Conservation (phyloP, 2,329 filamentous ascomycete genomes). For the Ceratocystis variospora region DNA sequence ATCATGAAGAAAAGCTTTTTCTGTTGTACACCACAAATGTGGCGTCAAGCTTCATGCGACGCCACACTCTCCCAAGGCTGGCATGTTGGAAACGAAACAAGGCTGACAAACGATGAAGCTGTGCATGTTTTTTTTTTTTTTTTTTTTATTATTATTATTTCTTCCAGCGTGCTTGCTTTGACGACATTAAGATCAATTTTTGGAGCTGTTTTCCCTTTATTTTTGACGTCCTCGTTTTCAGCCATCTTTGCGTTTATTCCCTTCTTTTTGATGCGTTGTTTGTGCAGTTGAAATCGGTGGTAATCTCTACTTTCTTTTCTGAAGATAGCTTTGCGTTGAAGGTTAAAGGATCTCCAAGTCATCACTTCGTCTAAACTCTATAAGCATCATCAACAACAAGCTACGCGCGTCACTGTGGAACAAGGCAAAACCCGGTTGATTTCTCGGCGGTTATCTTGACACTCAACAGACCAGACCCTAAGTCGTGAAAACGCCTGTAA, state of each 20-base stretch:
- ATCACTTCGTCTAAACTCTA: background rate
- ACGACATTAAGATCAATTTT: background rate
- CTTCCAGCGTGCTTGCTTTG: background rate
- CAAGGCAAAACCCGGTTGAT: no score
- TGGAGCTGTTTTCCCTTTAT: background rate
- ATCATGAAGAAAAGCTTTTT: background rate
- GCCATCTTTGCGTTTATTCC: background rate
- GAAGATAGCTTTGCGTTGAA: background rate
- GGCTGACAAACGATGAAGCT: conserved; percentile 5
- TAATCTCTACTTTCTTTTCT: background rate
- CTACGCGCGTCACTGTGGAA: background rate
- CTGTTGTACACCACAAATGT: background rate
- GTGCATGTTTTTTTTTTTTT: background rate
- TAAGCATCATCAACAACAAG: background rate
- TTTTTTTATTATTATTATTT: no score
- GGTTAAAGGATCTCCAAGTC: background rate
- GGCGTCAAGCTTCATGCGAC: background rate
- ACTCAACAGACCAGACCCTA: no score
- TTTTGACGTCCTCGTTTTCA: background rate
- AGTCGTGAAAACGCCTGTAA: no score
- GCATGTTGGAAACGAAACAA: background rate
- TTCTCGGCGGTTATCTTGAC: no score
- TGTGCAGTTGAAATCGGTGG: background rate
- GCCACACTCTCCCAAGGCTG: background rate
- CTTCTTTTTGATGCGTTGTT: background rate